Percentiles rank a stretch among this genome's conserved stretches.
phyloP scores from a whole-genome alignment of 331 rosid genomes.

The Pyrus hybrid region DNA sequence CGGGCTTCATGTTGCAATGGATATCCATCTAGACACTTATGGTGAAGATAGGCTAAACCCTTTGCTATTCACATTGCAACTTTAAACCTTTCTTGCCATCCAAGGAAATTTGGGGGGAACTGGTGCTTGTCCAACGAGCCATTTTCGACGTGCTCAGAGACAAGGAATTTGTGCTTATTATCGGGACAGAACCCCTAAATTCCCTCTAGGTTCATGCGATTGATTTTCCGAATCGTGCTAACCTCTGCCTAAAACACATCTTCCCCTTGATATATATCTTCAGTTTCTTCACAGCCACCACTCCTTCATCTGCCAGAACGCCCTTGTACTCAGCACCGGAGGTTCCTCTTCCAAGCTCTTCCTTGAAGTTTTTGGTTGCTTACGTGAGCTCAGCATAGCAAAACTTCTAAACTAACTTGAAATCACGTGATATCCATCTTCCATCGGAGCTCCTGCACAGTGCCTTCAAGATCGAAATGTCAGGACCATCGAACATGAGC shows the following conservation, averaged over 20 bases:
- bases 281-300: slow-evolving; percentile 26
- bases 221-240: slow-evolving; percentile 26
- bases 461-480: background rate
- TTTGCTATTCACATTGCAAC: slow-evolving; percentile 30
- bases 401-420: background rate
- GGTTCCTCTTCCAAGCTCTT: slow-evolving; percentile 9
- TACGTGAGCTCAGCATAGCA: background rate
- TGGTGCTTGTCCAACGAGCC: slow-evolving; percentile 27
- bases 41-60: slow-evolving; percentile 34
- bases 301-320: slow-evolving; percentile 22
- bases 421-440: background rate
- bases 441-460: background rate
- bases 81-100: slow-evolving; percentile 20
- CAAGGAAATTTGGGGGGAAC: slow-evolving; percentile 1
- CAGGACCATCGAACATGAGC: slow-evolving; percentile 7
- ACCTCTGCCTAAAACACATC: slow-evolving; percentile 38
- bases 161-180: slow-evolving; percentile 20
- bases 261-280: slow-evolving; percentile 28
- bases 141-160: slow-evolving; percentile 21
- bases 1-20: slow-evolving; percentile 34
- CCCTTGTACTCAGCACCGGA: slow-evolving; percentile 9
- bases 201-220: slow-evolving; percentile 23
- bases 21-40: slow-evolving; percentile 40
- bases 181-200: slow-evolving; percentile 32
- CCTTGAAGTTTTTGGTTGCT: background rate